Evolutionary conservation across 176 grass and related monocot genomes (phyloP).

Genomic region (Carex littledalei): DNA sequence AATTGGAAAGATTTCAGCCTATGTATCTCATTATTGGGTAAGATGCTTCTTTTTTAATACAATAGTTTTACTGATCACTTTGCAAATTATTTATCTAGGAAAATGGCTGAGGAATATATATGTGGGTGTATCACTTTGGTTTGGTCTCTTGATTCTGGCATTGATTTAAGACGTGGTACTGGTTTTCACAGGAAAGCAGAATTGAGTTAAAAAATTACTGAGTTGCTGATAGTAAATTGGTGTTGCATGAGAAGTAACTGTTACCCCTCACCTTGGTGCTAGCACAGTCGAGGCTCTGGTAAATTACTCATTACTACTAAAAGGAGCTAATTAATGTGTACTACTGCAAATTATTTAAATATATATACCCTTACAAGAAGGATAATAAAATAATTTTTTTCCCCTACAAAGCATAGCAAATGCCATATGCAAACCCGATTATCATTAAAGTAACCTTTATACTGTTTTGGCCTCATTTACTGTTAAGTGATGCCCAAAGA

Average conservation of each 20-base stretch:
- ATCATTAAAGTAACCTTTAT: too few relatives aligned
- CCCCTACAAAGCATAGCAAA: too few relatives aligned
- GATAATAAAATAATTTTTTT: not conserved
- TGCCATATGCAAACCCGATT: too few relatives aligned
- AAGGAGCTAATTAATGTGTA: not conserved
- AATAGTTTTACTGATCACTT: not conserved
- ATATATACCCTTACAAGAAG: not conserved
- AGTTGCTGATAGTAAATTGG: conserved; percentile 54
- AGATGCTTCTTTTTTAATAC: not conserved
- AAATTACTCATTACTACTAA: not conserved
- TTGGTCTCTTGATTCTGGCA: conserved; percentile 72
- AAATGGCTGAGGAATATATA: conserved; percentile 78
- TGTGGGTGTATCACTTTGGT: conserved; percentile 73
- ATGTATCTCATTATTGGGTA: too few relatives aligned
- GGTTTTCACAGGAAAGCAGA: not conserved
- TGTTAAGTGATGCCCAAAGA: not conserved
- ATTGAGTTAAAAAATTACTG: not conserved
- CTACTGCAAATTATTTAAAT: not conserved
- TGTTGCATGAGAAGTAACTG: conserved; percentile 74
- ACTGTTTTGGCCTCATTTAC: not conserved
- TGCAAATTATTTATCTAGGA: conserved; percentile 23
- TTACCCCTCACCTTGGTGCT: conserved; percentile 85
- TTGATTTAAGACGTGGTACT: conserved; percentile 33
- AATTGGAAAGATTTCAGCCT: not conserved
- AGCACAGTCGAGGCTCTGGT: conserved; percentile 93